Conservation (phyloP, 495 filamentous ascomycete species). For the Neohortaea acidophila region DNA sequence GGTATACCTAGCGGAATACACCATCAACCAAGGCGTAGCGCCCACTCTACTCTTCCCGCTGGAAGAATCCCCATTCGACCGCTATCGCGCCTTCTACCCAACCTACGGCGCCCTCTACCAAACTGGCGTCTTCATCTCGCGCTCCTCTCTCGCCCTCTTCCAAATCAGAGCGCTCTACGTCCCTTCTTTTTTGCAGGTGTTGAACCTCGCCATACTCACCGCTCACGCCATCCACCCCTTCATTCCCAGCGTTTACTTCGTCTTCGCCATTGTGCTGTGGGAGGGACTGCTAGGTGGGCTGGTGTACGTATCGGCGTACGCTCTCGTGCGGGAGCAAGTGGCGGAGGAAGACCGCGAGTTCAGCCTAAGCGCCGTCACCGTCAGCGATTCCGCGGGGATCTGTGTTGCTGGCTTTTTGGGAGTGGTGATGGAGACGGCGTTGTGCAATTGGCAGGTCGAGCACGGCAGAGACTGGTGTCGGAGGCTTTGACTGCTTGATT, state of each 20-base stretch:
- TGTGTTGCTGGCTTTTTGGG: constrained; percentile 76
- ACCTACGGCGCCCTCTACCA: constrained; percentile 88
- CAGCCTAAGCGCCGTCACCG: constrained; percentile 72
- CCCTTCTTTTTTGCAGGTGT: constrained; percentile 67
- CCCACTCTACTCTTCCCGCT: constrained; percentile 83
- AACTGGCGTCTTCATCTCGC: constrained; percentile 81
- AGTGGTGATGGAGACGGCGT: constrained; percentile 65
- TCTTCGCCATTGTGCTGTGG: constrained; percentile 85
- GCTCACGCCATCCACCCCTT: constrained; percentile 62
- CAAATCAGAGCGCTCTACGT: constrained; percentile 67
- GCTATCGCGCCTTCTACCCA: constrained; percentile 84
- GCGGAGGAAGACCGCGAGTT: constrained; percentile 70
- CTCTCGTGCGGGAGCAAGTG: constrained; percentile 73
- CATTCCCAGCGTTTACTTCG: constrained; percentile 65
- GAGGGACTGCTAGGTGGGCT: constrained; percentile 79
- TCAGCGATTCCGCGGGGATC: constrained; percentile 83
- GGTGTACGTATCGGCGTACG: constrained; percentile 93
- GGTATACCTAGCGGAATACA: constrained; percentile 91
- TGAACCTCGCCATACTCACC: constrained; percentile 59
- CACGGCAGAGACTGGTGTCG: constrained; percentile 68
- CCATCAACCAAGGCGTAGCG: constrained; percentile 84
- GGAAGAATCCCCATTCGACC: constrained; percentile 52
- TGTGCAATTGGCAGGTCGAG: constrained; percentile 69
- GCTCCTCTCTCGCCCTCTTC: constrained; percentile 75
- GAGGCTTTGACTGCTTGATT: constrained; percentile 3